Base-by-base conservation (phyloP, 2,329 filamentous ascomycete genomes). In the Colletotrichum sp. region DNA sequence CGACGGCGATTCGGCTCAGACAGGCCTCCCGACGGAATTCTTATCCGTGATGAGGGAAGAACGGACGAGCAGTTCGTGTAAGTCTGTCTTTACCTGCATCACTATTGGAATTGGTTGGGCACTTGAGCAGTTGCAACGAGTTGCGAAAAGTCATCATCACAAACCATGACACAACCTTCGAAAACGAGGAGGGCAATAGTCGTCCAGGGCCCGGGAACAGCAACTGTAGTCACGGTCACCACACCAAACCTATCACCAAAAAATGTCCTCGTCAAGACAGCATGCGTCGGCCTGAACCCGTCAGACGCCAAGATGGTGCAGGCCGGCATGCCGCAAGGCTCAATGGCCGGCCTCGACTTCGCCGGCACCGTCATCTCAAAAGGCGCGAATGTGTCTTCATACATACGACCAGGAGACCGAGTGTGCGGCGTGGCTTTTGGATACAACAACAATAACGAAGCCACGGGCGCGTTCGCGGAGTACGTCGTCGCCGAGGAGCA, bases 281-380 rank as follows among this genome's bases (percentile, higher is more conserved):
- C 71, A 22, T 81, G 82, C 2, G 82, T 86, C 2, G 84, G 83
- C 19, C 62, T 87, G 36, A 86, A 86, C 77, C 85, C 84, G 1
- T 75, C 73, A 64, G 85, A 87, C 73, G 78, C 78, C 52, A 87
- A 87, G 71, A 81, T 83, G 77, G 64, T 80, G 55, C 80, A 81
- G 16, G 77, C 77, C 62, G 79, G 78, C 59, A 70, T 79, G 2
- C 79, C 79, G 4, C 73, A 78, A 2, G 84, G 84, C 3, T 80
- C 82, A 27, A 79, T 83, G 6, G 63, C 78, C 8, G 85, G 85
- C 2, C 80, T 74, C 63, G 85, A 86, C 75, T 86, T 83, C 74
- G 79, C 82, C 8, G 84, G 85, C 52, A 80, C 78, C 12, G 79
- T 85, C 30, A 80, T 84, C 0, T 79, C 78, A 1, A 67, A 83